A percentile compares a stretch with the other conserved stretches of the same genome.
These are phyloP conservation scores for Pythium rhizo-oryzae DNA, from an alignment of 352 stramenopile species.

Conservation along the genomic window DNA sequence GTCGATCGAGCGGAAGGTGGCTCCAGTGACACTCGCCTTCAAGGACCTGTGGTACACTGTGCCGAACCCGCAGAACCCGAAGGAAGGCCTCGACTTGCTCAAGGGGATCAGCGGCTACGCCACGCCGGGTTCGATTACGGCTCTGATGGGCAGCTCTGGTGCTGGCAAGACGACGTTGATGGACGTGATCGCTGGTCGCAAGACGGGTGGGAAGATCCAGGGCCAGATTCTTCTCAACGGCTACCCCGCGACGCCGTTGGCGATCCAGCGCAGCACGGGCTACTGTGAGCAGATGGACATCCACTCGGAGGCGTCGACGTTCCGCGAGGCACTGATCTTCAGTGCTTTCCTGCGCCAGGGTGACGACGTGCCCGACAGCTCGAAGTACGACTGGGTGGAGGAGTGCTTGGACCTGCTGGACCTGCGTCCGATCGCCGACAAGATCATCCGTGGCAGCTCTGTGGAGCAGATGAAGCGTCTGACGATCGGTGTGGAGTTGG, in stretches of 20 bases:
- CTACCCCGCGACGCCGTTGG: conserved; percentile 19
- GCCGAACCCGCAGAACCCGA: conserved; percentile 9
- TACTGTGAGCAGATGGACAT: conserved; percentile 91
- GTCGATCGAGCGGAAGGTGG: not conserved
- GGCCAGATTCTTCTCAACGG: conserved; percentile 73
- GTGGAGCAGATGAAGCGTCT: conserved; percentile 44
- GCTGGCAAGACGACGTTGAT: conserved; percentile 35
- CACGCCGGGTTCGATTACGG: conserved; percentile 37
- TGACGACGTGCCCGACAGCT: conserved; percentile 13
- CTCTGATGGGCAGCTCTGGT: conserved; percentile 47
- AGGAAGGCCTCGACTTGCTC: conserved; percentile 32
- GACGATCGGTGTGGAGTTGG: conserved; percentile 87
- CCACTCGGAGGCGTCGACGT: conserved; percentile 84
- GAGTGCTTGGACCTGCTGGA: conserved; percentile 43
- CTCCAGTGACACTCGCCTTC: conserved; percentile 34
- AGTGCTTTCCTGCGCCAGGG: conserved; percentile 78
- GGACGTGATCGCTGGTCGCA: conserved; percentile 45
- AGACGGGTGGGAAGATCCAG: conserved; percentile 69
- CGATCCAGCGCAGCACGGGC: conserved; percentile 53
- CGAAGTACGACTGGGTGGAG: conserved; percentile 42
- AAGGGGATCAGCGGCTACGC: conserved; percentile 37
- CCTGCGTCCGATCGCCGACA: conserved; percentile 37
- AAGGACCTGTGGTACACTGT: conserved; percentile 37
- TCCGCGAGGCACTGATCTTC: conserved; percentile 92
- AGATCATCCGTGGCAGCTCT: conserved; percentile 37